A percentile compares a stretch with the other conserved stretches of the same genome.
phyloP scores from a whole-genome alignment of 2,329 filamentous ascomycete genomes.

The Hortaea werneckii region DNA sequence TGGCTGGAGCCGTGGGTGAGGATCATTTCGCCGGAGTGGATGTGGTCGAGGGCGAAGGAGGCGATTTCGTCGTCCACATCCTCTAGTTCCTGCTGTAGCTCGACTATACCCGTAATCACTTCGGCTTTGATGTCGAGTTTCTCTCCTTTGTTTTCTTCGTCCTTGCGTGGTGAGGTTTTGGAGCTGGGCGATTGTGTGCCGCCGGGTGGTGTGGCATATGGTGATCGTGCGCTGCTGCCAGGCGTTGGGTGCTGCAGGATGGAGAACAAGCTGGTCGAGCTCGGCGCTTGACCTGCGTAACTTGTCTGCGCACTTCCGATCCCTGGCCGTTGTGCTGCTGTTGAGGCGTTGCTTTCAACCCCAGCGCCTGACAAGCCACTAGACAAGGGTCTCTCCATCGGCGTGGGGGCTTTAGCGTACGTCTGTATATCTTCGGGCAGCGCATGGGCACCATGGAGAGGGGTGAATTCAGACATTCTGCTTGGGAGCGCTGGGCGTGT shows the following conservation, averaged over 20 bases:
- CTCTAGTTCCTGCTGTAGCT: conserved; percentile 90
- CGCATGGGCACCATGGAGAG: conserved; percentile 32
- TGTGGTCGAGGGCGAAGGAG: conserved; percentile 76
- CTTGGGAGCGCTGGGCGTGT: conserved; percentile 22
- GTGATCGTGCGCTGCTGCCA: conserved; percentile 25
- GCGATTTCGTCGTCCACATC: conserved; percentile 92
- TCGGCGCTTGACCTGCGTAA: conserved; percentile 46
- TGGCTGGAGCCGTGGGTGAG: conserved; percentile 78
- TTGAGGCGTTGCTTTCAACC: neutral
- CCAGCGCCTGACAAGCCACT: neutral
- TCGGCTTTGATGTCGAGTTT: conserved; percentile 69
- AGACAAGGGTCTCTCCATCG: neutral
- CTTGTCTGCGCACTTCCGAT: conserved; percentile 53
- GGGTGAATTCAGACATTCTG: conserved; percentile 38
- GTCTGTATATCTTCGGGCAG: conserved; percentile 13
- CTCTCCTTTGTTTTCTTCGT: conserved; percentile 24
- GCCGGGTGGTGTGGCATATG: conserved; percentile 42
- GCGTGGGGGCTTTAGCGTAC: neutral
- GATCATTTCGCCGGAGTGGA: conserved; percentile 86
- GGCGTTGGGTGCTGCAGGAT: conserved; percentile 60
- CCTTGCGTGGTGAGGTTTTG: conserved; percentile 24
- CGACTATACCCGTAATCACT: conserved; percentile 85
- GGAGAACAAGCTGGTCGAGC: conserved; percentile 71
- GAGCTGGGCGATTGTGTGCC: conserved; percentile 14
- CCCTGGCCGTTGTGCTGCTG: conserved; percentile 42